These are phyloP conservation scores for Phaseolus lunatus DNA, from an alignment of 306 rosid species.

Conservation along the genomic window DNA sequence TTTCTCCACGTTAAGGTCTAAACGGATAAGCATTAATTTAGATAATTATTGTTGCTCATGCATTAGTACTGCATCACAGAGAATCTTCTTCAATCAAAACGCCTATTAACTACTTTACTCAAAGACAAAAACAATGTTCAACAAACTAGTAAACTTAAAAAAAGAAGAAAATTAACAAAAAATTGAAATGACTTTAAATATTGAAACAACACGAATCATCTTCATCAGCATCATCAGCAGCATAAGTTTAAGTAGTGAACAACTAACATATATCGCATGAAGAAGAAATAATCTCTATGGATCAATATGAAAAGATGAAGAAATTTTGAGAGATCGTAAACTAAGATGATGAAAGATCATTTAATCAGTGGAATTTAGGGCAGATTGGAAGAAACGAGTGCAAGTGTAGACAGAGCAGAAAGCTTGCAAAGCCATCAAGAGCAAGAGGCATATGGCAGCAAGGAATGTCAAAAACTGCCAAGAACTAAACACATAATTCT, in stretches of 20 bases:
- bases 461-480: conserved; percentile 70
- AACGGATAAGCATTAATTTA: too few species aligned
- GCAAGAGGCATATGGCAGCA: conserved; percentile 61
- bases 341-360: background rate
- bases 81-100: background rate
- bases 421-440: conserved; percentile 57
- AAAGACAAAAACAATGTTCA: too few species aligned
- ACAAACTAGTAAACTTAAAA: too few species aligned
- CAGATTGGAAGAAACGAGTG: conserved; percentile 34
- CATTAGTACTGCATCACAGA: background rate
- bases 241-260: background rate
- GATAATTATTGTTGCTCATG: background rate
- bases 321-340: too few species aligned
- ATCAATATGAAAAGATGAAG: too few species aligned
- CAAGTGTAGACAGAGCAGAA: conserved; percentile 53
- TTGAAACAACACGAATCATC: background rate
- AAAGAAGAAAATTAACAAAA: background rate
- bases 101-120: background rate
- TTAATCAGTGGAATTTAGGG: background rate
- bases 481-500: conserved; percentile 62
- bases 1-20: too few species aligned
- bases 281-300: too few species aligned
- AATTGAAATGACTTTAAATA: background rate
- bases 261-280: too few species aligned
- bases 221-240: background rate